phyloP scores from a whole-genome alignment of 495 filamentous ascomycete genomes.

The Usnea hakonensis region DNA sequence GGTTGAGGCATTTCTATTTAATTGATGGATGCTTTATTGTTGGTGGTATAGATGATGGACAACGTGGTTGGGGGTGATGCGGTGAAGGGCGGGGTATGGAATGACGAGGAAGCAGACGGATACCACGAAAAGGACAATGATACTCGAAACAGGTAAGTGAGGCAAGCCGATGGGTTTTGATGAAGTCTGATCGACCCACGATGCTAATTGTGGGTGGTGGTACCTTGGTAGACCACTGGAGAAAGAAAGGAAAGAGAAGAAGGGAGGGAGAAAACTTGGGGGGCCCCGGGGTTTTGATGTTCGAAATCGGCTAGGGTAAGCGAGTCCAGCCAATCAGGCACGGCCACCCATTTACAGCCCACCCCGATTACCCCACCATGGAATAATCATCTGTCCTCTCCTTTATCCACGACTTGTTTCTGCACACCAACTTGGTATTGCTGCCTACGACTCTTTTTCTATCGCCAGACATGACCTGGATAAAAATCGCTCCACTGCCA shows the following conservation, averaged over 20 bases:
- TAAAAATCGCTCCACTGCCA: background rate
- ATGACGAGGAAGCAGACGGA: background rate
- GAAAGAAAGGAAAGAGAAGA: conserved; percentile 15
- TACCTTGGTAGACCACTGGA: conserved; percentile 1
- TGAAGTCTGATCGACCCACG: conserved; percentile 6
- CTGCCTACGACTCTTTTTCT: background rate
- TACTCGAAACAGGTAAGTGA: background rate
- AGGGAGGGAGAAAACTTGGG: conserved; percentile 15
- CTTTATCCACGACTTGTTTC: background rate
- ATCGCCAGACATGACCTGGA: background rate
- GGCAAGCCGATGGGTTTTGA: background rate
- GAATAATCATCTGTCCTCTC: background rate
- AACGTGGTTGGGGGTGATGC: conserved; percentile 14
- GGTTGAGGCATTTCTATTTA: background rate
- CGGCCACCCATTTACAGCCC: background rate
- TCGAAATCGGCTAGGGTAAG: conserved; percentile 16
- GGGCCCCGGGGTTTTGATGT: conserved; percentile 17
- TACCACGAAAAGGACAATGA: background rate
- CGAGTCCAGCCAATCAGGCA: conserved; percentile 19
- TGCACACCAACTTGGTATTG: background rate
- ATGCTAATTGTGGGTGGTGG: conserved; percentile 1
- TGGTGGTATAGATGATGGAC: conserved; percentile 1
- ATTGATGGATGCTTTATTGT: background rate
- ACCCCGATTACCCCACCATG: conserved; percentile 7
- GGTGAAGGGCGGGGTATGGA: background rate